Base-by-base conservation (phyloP, 805 yeast genomes). In the Teunomyces panamensis region DNA sequence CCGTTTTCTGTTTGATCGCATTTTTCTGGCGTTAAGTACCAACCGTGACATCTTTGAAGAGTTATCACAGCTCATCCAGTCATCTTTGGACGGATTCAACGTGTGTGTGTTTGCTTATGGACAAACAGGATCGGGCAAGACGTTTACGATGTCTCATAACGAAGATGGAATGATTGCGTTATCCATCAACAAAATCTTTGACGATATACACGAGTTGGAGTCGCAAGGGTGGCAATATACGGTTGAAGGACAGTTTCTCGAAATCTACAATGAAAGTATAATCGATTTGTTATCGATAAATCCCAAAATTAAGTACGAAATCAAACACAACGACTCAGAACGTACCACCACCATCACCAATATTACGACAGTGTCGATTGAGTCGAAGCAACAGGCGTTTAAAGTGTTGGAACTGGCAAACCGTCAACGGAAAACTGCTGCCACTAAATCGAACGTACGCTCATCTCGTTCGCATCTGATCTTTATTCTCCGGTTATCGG, bases 31-130 rank as follows among this genome's bases (percentile, higher is more conserved):
- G 45, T 53, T 56, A 1, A 65, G 77, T 8, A 59, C 77, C 2
- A 92, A 92, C 60, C 55, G 53, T 1, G 85, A 80, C 24, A 78
- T 94, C 0, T 94, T 90, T 65, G 85, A 81, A 28, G 99, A 92
- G 58, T 79, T 92, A 0, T 84, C 94, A 2, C 96, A 90, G 63
- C 67, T 92, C 17, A 83, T 92, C 1, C 96, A 89, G 63, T 69
- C 75, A 1, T 53, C 95, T 0, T 64, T 91, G 10, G 96, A 92
- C 65, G 99, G 99, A 0, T 83, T 75, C 59, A 89, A 89, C 56
- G 96, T 90, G 2, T 90, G 97, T 64, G 88, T 94, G 1, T 90
- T 90, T 66, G 97, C 97, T 4, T 92, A 94, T 63, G 99, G 99
- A 1, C 99, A 92, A 65, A 94, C 99, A 0, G 67, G 89, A 79